Evolutionary conservation across 768 basidiomycete genomes (phyloP), one percentile per base, ranked within the genome.

Genomic region (Macrolepiota fuliginosa): DNA sequence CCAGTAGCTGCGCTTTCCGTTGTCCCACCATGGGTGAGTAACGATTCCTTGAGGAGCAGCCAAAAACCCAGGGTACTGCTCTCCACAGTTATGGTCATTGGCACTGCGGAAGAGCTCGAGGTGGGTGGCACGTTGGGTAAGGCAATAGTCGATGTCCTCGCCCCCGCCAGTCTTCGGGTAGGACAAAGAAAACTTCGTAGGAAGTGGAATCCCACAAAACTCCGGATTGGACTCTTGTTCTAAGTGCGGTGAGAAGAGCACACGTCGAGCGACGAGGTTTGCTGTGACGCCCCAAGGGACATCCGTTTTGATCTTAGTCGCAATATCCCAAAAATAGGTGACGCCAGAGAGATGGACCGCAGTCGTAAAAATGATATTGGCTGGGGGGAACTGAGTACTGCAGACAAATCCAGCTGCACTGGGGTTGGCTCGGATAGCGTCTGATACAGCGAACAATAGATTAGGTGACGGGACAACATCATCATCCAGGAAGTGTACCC

Each of bases 91-190:
- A n/a, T n/a, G n/a, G 79, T 19, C 74, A 67, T 12, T n/a, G n/a
- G n/a, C n/a, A n/a, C n/a, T n/a, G n/a, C 82, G 75, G 61, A 83
- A 84, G 62, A 69, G 70, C 9, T 36, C 40, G 5, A 42, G 39
- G 24, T 25, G 39, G 7, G 22, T 45, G 13, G 54, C 37, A 7
- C 39, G 19, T 27, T 56, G 54, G n/a, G 39, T 24, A n/a, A 77
- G 73, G 62, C 83, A 84, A 64, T 81, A 86, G 65, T 87, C 81
- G 12, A 87, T 84, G 40, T 88, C 84, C 62, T 88, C 86, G 0
- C 85, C 86, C 2, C 86, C 84, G 0, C 85, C 84, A 3, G 85
- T 88, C 71, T 84, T 86, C 2, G 86, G 87, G 64, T 83, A 87
- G 4, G 66, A 68, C 17, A 75, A 67, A 64, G 80, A 75, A 65